Evolutionary conservation across 75 land plant species (phyloP), one percentile per base, ranked within the genome.

Genomic region (Picea glauca): DNA sequence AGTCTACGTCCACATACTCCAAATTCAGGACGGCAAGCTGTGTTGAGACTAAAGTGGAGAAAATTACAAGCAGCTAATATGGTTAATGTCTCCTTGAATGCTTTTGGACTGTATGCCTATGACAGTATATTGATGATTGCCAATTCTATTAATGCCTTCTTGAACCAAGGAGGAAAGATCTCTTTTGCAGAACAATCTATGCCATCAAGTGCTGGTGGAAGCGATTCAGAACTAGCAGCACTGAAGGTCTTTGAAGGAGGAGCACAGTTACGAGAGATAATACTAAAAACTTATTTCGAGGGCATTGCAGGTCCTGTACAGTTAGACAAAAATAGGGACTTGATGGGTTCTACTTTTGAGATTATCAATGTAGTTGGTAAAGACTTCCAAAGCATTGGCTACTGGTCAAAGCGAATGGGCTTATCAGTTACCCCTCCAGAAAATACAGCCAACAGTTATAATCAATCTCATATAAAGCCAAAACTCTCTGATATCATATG

Each of bases 81-180:
- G 11, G 85, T 73, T 33, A 21, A 17, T 63, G 72, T 17, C 13
- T 86, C 65, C 77, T 80, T 85, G 62, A 88, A 87, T 80, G 75
- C 86, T 18, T 94, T 90, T 82, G 94, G 86, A 7, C 76, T 92
- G 14, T 92, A 88, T 90, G 92, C 94, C 12, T 92, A 92, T 89
- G 96, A 94, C 78, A 80, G 88, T 33, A 86, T 94, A 58, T 90
- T 90, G 91, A 78, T 92, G 63, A 58, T 80, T 56, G 94, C 92
- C 26, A 81, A 74, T 67, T 31, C 83, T 5, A 62, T 81, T 21
- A 18, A 62, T 43, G 13, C 46, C 15, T 77, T 60, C 63, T 58
- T 81, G 58, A 59, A 35, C 9, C 58, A 63, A 14, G 33, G 40
- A 59, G 58, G 76, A 15, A 58, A 46, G 0, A 40, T 81, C 60